Percentiles rank a stretch among this genome's conserved stretches.
phyloP scores from a whole-genome alignment of 805 yeast species.

The Yarrowia deformans region DNA sequence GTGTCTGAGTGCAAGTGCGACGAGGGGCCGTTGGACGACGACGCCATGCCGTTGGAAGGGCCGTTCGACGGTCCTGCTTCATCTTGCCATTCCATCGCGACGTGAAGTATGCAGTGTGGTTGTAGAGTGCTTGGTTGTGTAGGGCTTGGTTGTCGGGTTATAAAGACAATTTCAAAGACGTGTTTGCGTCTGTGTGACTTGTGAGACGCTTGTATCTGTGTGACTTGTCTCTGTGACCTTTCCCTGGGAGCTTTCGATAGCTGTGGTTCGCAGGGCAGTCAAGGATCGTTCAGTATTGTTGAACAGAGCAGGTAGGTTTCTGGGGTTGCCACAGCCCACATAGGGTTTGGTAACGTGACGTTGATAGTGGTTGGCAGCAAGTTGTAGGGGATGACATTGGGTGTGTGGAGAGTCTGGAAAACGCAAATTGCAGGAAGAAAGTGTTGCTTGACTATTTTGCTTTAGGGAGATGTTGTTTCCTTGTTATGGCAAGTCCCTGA shows the following conservation, averaged over 20 bases:
- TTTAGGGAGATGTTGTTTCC: too few relatives aligned
- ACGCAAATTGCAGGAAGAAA: too few relatives aligned
- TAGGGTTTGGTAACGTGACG: constrained; percentile 33
- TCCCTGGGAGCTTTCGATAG: neutral
- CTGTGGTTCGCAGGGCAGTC: neutral
- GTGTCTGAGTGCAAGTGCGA: neutral
- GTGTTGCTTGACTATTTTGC: too few relatives aligned
- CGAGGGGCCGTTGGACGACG: constrained; percentile 7
- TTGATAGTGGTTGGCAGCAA: constrained; percentile 19
- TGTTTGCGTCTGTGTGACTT: too few relatives aligned
- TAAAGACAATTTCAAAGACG: too few relatives aligned
- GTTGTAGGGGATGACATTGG: neutral
- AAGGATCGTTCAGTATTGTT: neutral
- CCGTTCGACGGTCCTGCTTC: constrained; percentile 24
- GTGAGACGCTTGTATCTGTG: too few relatives aligned
- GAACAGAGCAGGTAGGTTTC: constrained; percentile 1
- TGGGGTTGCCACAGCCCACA: constrained; percentile 32
- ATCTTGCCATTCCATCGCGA: constrained; percentile 33
- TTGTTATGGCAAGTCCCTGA: too few relatives aligned
- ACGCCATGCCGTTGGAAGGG: neutral
- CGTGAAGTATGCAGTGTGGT: neutral
- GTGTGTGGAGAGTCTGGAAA: neutral
- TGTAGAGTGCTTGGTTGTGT: neutral
- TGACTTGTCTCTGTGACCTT: neutral
- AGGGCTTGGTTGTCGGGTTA: neutral